Evolutionary conservation across 2,329 filamentous ascomycete genomes (phyloP), one percentile per base, ranked within the genome.

Genomic region (Celoporthe dispersa): DNA sequence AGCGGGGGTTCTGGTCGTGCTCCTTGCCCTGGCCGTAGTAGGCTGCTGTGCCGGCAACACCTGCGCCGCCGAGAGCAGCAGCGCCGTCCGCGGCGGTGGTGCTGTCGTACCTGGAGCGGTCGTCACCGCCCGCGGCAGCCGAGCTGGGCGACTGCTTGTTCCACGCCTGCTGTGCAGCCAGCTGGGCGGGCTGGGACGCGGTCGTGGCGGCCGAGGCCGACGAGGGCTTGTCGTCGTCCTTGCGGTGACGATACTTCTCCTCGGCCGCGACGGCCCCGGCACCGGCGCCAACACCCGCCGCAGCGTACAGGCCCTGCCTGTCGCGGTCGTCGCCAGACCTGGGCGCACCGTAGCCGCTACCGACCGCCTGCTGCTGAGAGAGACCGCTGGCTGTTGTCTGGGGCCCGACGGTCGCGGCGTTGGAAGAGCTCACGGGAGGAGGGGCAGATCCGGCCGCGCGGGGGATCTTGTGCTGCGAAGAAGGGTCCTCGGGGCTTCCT

Each of bases 131-230:
- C 9, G 28, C 22, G 14, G 3, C 33, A 28, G 41, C 51, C 9
- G 61, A 37, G 25, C 22, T 7, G 5, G 62, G 22, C 14, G 64
- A 41, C 9, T 66, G 55, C 12, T 63, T 66, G 31, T 33, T 63
- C 69, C 69, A 70, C 0, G 64, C 69, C 28, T 68, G 71, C 37
- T 62, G 37, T 4, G 70, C 70, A 16, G 67, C 67, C 22, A 51
- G 39, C 33, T 70, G 69, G 6, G 69, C 69, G 7, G 41, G 66
- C 39, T 68, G 60, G 12, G 65, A 48, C 1, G 44, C 8, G 3
- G 55, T 44, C n/a, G 65, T 51, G 2, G 53, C 31, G 7, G 51
- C 44, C 37, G 8, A 48, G 28, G 53, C 25, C n/a, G 55, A 51
- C 31, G 33, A 8, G 9, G 33, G 37, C 59, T 48, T 70, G 62